Evolutionary conservation across 768 basidiomycete genomes (phyloP), one percentile per base, ranked within the genome.

Genomic region (Tulasnella sp.): DNA sequence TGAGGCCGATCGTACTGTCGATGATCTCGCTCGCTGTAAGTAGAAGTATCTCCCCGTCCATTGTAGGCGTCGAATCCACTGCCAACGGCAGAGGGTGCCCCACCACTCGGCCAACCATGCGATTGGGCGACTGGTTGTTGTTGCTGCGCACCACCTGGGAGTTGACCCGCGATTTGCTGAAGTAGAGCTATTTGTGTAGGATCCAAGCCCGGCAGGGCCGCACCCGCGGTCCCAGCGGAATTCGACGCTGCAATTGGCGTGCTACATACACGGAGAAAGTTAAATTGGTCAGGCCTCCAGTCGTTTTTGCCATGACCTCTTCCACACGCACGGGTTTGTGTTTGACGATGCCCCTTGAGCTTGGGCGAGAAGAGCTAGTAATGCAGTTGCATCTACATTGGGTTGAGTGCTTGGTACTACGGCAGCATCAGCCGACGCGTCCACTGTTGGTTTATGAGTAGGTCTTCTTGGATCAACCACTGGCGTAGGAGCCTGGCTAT

Each of bases 91-190:
- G 65, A 32, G 19, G 34, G 47, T 4, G 59, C 21, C n/a, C 51
- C 58, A 3, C 42, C 5, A 32, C 19, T 19, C 44, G 61, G 72
- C 65, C 75, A 70, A 58, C 66, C 70, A 63, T 69, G 71, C 68
- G 58, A 64, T 61, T 49, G 50, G 55, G 63, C 58, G 7, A 67
- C 63, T 65, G 68, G 66, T 56, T 65, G 61, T 23, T 45, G 43
- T 50, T 32, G 13, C 38, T 51, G 38, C 42, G 30, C 45, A 44
- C 34, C 54, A 45, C 15, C 32, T 0, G 17, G 49, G 51, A 56
- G 30, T 66, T 79, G 78, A 66, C 82, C 80, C 55, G 86, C 77
- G 69, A 90, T 77, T 68, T 88, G 87, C 68, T 88, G 86, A 66
- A 92, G 74, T 64, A 87, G 74, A 50, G 84, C 82, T 58, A 90